Evolutionary conservation across 225 moss, liverwort and hornwort genomes (phyloP).

Genomic region (Pseudisothecium myosuroides): DNA sequence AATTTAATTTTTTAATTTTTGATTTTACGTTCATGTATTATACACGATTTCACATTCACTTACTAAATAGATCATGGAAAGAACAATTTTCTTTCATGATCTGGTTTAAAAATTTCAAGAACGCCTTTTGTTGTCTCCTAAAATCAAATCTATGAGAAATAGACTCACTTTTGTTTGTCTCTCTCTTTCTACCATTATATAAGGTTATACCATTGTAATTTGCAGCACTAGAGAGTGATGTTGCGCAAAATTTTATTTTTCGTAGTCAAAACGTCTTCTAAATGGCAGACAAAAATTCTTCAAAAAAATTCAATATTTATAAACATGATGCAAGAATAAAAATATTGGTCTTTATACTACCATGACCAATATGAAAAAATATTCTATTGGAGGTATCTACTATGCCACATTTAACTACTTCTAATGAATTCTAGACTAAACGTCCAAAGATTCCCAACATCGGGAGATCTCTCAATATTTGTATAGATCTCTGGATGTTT

Average conservation of each 20-base stretch:
- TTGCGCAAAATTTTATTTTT: neutral
- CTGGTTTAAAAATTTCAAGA: neutral
- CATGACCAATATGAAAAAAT: neutral
- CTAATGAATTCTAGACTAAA: no score
- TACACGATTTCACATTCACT: rapidly evolving
- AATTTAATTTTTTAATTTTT: no score
- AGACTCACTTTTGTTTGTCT: neutral
- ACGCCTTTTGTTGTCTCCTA: rapidly evolving
- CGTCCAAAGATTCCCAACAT: no score
- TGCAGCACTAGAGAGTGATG: neutral
- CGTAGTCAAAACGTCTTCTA: neutral
- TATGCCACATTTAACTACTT: no score
- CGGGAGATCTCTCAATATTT: no score
- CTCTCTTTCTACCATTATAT: neutral
- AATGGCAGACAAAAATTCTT: neutral
- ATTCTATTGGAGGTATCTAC: no score
- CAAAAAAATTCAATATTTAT: no score
- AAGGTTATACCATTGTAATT: neutral
- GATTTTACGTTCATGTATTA: no score
- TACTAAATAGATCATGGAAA: neutral
- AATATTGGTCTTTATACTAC: neutral
- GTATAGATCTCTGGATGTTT: no score
- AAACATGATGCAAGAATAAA: neutral
- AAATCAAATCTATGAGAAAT: neutral
- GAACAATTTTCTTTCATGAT: neutral